Evolutionary conservation across 2,329 filamentous ascomycete genomes (phyloP).

Genomic region (Fusarium sp.): DNA sequence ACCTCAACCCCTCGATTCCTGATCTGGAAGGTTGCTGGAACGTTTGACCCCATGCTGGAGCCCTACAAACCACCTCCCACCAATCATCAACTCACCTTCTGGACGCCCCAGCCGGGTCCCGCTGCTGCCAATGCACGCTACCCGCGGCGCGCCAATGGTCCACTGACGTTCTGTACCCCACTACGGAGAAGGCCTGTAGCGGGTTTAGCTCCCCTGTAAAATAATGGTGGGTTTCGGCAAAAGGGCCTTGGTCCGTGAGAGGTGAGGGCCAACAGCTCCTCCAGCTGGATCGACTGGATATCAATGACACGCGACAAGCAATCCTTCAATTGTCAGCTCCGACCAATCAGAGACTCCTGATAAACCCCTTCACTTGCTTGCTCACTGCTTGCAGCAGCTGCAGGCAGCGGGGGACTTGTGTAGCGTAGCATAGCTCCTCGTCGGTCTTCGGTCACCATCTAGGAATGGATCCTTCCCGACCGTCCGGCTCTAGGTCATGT

Average conservation of each 20-base stretch:
- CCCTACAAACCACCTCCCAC: not conserved
- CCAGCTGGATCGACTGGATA: not conserved
- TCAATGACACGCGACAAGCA: not conserved
- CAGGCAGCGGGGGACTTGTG: not conserved
- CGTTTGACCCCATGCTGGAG: slow-evolving; percentile 27
- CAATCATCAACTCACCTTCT: not conserved
- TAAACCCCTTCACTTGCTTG: not conserved
- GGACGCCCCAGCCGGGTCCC: slow-evolving; percentile 9
- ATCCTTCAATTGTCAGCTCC: not conserved
- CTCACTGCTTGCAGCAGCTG: not conserved
- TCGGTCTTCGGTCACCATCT: not conserved
- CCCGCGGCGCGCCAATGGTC: slow-evolving; percentile 8
- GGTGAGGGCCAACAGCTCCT: not conserved
- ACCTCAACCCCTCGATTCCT: slow-evolving; percentile 28
- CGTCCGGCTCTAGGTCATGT: not conserved
- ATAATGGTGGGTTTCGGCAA: not conserved
- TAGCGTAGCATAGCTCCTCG: not conserved
- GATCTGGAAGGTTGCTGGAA: slow-evolving; percentile 46
- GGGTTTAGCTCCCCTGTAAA: not conserved
- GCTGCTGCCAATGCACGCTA: slow-evolving; percentile 24
- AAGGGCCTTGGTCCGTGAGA: not conserved
- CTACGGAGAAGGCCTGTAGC: slow-evolving; percentile 21
- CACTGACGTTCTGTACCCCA: slow-evolving; percentile 10
- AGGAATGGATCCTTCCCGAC: slow-evolving; percentile 1
- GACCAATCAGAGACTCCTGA: not conserved